A percentile compares a stretch with the other conserved stretches of the same genome.
These are phyloP conservation scores for Moesziomyces antarcticus DNA, from an alignment of 1,284 basidiomycete species.

Conservation along the genomic window DNA sequence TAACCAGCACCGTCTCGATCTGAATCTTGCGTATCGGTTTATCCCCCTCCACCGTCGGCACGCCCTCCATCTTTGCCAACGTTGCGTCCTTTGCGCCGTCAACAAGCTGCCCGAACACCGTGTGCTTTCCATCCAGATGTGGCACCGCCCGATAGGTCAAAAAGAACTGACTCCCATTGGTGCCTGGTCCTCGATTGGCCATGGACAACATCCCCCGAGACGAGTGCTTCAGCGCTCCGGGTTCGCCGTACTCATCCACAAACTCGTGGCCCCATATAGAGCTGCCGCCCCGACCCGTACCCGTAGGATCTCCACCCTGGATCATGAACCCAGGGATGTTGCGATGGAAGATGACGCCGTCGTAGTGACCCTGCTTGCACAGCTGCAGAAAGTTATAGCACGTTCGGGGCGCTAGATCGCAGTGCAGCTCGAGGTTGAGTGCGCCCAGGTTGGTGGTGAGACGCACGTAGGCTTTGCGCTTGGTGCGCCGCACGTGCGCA, in stretches of 20 bases:
- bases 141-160: slow-evolving; percentile 71
- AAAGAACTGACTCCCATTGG: slow-evolving; percentile 64
- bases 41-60: slow-evolving; percentile 84
- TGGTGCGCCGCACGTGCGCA: slow-evolving; percentile 72
- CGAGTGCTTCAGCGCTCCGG: slow-evolving; percentile 58
- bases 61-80: slow-evolving; percentile 81
- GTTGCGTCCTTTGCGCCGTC: slow-evolving; percentile 84
- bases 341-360: slow-evolving; percentile 86
- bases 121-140: slow-evolving; percentile 83
- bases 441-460: slow-evolving; percentile 89
- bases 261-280: slow-evolving; percentile 97
- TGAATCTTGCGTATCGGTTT: slow-evolving; percentile 83
- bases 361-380: slow-evolving; percentile 80
- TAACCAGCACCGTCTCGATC: slow-evolving; percentile 67
- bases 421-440: slow-evolving; percentile 90
- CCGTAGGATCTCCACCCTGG: slow-evolving; percentile 95
- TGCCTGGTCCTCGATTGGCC: slow-evolving; percentile 64
- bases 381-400: slow-evolving; percentile 91
- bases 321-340: slow-evolving; percentile 98
- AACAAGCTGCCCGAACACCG: slow-evolving; percentile 91
- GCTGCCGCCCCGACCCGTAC: slow-evolving; percentile 90
- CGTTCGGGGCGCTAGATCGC: slow-evolving; percentile 91
- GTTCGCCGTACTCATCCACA: slow-evolving; percentile 82
- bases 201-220: slow-evolving; percentile 59
- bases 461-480: slow-evolving; percentile 69